Evolutionary conservation across 768 basidiomycete genomes (phyloP).

Genomic region (Ramaria rubella): DNA sequence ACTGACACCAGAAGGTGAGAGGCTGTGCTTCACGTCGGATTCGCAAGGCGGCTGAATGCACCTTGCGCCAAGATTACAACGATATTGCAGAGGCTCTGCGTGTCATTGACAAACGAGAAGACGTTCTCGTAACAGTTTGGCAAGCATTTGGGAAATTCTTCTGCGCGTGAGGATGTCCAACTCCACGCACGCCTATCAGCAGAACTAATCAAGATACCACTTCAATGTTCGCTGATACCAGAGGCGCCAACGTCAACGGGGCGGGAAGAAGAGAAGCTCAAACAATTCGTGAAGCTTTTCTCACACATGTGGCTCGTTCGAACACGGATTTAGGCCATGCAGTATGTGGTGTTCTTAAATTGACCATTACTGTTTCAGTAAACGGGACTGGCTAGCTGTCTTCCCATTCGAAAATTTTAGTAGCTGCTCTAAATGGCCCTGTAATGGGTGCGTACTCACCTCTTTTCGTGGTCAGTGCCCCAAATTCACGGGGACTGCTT

Average conservation of each 20-base stretch:
- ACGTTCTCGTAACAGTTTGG: slow-evolving; percentile 61
- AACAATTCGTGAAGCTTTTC: slow-evolving; percentile 40
- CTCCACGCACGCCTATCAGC: neutral
- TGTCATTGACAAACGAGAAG: slow-evolving; percentile 50
- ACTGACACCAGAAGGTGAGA: slow-evolving; percentile 44
- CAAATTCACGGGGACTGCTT: neutral
- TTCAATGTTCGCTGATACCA: slow-evolving; percentile 20
- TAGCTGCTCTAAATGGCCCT: slow-evolving; percentile 68
- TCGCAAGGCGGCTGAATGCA: neutral
- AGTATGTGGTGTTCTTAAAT: slow-evolving; percentile 31
- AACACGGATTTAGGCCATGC: slow-evolving; percentile 59
- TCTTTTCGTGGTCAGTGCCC: neutral
- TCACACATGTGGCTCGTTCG: slow-evolving; percentile 39
- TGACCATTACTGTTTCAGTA: neutral
- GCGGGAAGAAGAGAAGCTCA: slow-evolving; percentile 1
- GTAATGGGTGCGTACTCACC: slow-evolving; percentile 50
- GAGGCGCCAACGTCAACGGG: slow-evolving; percentile 52
- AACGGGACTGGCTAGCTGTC: slow-evolving; percentile 41
- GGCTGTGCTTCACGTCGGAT: neutral
- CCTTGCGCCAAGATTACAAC: slow-evolving; percentile 50
- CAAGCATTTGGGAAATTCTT: slow-evolving; percentile 71
- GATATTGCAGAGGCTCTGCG: slow-evolving; percentile 51
- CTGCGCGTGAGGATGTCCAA: slow-evolving; percentile 48
- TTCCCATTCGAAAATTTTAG: slow-evolving; percentile 59
- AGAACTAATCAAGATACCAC: neutral